phyloP scores from a whole-genome alignment of 176 grass and related monocot genomes.

The Avena atlantica region DNA sequence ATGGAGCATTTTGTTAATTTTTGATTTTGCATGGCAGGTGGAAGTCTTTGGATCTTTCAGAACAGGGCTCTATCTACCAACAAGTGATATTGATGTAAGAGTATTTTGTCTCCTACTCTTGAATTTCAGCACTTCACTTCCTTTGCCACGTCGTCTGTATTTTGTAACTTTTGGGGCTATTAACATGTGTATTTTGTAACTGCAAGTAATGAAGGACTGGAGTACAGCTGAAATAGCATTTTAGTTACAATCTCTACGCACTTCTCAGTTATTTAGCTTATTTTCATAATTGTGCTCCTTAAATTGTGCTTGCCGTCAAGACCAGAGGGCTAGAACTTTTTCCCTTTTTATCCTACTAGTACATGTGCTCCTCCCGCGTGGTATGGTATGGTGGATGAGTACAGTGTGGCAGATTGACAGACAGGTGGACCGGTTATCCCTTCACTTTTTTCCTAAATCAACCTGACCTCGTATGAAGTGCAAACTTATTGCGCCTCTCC shows the following conservation, averaged over 20 bases:
- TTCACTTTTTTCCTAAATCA: neutral
- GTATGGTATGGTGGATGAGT: neutral
- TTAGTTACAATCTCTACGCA: neutral
- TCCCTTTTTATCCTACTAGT: neutral
- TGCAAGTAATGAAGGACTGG: neutral
- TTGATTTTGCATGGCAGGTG: constrained; percentile 62
- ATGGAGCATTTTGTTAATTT: constrained; percentile 36
- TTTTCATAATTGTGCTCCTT: neutral
- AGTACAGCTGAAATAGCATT: neutral
- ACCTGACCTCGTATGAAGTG: neutral
- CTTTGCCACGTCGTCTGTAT: neutral
- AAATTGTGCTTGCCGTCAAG: neutral
- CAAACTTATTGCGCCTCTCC: neutral
- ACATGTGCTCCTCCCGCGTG: neutral
- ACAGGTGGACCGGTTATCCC: neutral
- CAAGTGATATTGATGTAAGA: constrained; percentile 88
- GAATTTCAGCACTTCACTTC: constrained; percentile 12
- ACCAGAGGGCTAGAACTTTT: neutral
- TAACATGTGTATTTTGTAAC: neutral
- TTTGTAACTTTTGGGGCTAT: constrained; percentile 2
- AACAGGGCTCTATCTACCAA: constrained; percentile 93
- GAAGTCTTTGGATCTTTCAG: constrained; percentile 98
- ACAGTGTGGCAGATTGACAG: neutral
- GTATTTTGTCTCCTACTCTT: constrained; percentile 36
- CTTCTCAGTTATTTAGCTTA: neutral